These are phyloP conservation scores for Acer yangbiense DNA, from an alignment of 345 rosid genomes.

Conservation along the genomic window DNA sequence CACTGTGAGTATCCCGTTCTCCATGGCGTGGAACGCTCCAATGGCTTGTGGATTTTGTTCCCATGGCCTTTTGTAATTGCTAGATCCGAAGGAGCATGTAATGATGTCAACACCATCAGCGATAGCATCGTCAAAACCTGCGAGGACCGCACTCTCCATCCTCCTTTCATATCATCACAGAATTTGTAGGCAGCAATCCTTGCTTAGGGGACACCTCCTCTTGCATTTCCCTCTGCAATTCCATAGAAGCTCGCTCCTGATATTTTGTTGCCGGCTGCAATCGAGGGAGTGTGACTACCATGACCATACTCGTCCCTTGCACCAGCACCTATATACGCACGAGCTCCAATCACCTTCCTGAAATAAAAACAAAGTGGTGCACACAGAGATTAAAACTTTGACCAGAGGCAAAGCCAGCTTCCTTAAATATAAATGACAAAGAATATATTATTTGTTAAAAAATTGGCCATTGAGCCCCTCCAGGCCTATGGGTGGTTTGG, in stretches of 20 bases:
- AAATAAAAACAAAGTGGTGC: neutral
- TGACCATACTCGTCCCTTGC: neutral
- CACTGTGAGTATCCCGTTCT: no score
- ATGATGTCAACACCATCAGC: constrained; percentile 49
- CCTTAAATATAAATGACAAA: no score
- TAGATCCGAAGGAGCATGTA: no score
- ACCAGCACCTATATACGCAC: neutral
- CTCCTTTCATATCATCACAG: neutral
- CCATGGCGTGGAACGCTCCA: no score
- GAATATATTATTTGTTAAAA: no score
- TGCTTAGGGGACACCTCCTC: constrained; percentile 60
- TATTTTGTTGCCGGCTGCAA: constrained; percentile 53
- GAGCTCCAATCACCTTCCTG: constrained; percentile 42
- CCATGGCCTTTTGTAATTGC: no score
- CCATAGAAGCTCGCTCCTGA: constrained; percentile 41
- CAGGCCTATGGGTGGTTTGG: no score
- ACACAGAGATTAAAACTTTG: no score
- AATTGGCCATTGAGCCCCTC: no score
- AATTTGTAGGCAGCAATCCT: constrained; percentile 20
- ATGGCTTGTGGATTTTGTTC: no score
- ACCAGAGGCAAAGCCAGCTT: no score
- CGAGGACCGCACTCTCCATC: neutral
- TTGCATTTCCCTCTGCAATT: constrained; percentile 44
- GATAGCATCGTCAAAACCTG: constrained; percentile 52
- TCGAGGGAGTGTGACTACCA: constrained; percentile 66